A percentile compares a stretch with the other conserved stretches of the same genome.
phyloP scores from a whole-genome alignment of 176 grass and related monocot species.

The Carex kokanica region DNA sequence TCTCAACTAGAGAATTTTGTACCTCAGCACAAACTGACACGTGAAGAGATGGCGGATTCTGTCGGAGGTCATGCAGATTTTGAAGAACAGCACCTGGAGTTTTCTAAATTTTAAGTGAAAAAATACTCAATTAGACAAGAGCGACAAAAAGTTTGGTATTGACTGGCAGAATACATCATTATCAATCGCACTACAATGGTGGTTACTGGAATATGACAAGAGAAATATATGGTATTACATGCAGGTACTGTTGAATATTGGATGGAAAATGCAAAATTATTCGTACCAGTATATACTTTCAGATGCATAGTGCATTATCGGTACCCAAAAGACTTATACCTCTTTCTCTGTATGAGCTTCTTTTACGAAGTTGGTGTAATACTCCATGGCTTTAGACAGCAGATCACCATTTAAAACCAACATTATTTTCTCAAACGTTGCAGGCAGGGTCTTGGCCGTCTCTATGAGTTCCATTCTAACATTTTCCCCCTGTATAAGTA shows the following conservation, averaged over 20 bases:
- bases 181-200: not conserved
- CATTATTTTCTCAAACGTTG: conserved; percentile 71
- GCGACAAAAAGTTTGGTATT: not conserved
- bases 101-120: conserved; percentile 51
- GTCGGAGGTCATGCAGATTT: conserved; percentile 55
- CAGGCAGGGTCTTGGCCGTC: conserved; percentile 72
- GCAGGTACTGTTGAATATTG: not conserved
- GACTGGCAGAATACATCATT: not conserved
- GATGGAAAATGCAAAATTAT: not conserved
- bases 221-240: conserved; percentile 1
- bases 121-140: conserved; percentile 19
- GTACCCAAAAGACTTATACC: conserved; percentile 34
- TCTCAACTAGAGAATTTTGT: conserved; percentile 46
- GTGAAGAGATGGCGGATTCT: conserved; percentile 64
- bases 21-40: conserved; percentile 66
- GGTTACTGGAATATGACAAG: not conserved
- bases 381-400: conserved; percentile 58
- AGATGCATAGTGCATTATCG: not conserved
- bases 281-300: not conserved
- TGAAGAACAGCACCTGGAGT: conserved; percentile 36
- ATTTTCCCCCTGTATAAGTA: conserved; percentile 52
- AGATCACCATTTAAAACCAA: conserved; percentile 64
- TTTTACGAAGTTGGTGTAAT: conserved; percentile 71
- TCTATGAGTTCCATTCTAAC: conserved; percentile 77
- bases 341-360: conserved; percentile 89